phyloP scores from a whole-genome alignment of 108 stramenopile species.

The Nitzschia inconspicua region DNA sequence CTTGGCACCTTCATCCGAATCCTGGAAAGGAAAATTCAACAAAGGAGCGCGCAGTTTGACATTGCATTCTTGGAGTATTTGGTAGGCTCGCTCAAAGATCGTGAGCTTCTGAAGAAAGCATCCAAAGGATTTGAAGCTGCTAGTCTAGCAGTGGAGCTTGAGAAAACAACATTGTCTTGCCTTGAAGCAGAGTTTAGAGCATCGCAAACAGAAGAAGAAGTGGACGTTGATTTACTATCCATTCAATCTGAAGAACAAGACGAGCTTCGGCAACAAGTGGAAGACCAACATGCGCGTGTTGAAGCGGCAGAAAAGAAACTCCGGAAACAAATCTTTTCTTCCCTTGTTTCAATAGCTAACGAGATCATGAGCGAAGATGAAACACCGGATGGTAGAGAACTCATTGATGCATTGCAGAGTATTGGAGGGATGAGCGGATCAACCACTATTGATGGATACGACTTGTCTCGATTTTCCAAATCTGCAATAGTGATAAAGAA shows the following conservation, averaged over 20 bases:
- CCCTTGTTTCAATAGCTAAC: conserved; percentile 53
- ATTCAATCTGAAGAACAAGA: conserved; percentile 31
- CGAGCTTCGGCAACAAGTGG: conserved; percentile 48
- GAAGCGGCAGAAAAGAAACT: conserved; percentile 41
- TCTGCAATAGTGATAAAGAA: conserved; percentile 35
- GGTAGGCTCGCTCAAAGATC: conserved; percentile 53
- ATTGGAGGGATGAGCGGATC: conserved; percentile 17
- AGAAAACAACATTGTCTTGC: conserved; percentile 55
- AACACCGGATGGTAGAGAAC: conserved; percentile 12
- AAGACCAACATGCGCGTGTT: conserved; percentile 55
- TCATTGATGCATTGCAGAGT: conserved; percentile 2
- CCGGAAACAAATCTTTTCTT: conserved; percentile 42
- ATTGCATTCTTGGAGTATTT: conserved; percentile 12
- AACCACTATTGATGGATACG: conserved; percentile 15
- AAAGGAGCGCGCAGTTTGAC: conserved; percentile 23
- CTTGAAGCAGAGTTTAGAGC: conserved; percentile 50
- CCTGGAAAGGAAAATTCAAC: conserved; percentile 36
- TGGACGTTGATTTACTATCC: neutral
- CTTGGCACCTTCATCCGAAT: conserved; percentile 46
- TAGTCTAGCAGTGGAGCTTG: conserved; percentile 50
- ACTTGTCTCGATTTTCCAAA: conserved; percentile 40
- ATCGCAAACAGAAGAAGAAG: neutral
- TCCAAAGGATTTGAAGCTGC: conserved; percentile 53
- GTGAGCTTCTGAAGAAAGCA: conserved; percentile 63
- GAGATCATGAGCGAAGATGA: conserved; percentile 47